Base-by-base conservation (phyloP, 495 filamentous ascomycete genomes). In the Aspergillus nanangensis region DNA sequence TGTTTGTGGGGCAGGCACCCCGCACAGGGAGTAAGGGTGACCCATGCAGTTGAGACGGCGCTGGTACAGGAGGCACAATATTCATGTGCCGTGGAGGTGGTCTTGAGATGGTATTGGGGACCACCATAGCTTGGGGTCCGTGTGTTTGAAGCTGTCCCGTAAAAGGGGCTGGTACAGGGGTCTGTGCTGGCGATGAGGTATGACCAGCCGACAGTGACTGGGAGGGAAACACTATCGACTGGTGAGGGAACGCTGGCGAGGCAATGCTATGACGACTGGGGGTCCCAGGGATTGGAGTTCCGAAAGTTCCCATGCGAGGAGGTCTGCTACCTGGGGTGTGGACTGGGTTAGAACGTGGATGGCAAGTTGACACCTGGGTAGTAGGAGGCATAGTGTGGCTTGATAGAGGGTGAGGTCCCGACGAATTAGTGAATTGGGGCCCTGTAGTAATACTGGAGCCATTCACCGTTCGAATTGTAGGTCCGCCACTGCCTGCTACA, bases 1-100 rank as follows among this genome's bases (percentile, higher is more conserved):
- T 60, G 19, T 62, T 63, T 13, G 64, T 57, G 0, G 74, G 63
- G 51, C 38, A 42, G 14, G 50, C 44, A 5, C 55, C 61, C 5
- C 51, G 44, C 4, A 51, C 39, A 4, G 74, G 74, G 5, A 76
- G 46, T 4, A 77, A 44, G 41, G 52, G 53, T 7, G 25, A 8
- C 22, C 27, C n/a, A 14, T 10, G 22, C n/a, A n/a, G n/a, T n/a
- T n/a, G n/a, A n/a, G n/a, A n/a, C n/a, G n/a, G n/a, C n/a, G n/a
- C n/a, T n/a, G n/a, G n/a, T n/a, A n/a, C n/a, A n/a, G n/a, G n/a
- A n/a, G n/a, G n/a, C n/a, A n/a, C n/a, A n/a, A n/a, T n/a, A n/a
- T n/a, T n/a, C n/a, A n/a, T n/a, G n/a, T n/a, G n/a, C n/a, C n/a
- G n/a, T n/a, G n/a, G n/a, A n/a, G n/a, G n/a, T n/a, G n/a, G n/a